Percentiles rank a stretch among this genome's conserved stretches.
These are phyloP conservation scores for Chaetothyriales sp. DNA, from an alignment of 2,329 filamentous ascomycete species.

Conservation along the genomic window DNA sequence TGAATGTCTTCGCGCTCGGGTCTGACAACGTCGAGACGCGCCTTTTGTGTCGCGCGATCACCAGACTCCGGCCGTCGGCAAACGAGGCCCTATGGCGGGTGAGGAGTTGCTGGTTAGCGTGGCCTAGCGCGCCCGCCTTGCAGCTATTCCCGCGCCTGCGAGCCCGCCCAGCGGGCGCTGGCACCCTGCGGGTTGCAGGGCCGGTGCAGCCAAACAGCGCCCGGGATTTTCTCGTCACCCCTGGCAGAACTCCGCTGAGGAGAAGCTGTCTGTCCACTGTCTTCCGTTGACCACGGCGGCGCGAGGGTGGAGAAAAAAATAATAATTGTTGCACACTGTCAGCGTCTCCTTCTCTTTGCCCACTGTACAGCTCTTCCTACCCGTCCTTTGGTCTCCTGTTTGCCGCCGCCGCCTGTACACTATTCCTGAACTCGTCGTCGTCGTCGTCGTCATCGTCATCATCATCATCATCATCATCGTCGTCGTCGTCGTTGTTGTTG, in stretches of 20 bases:
- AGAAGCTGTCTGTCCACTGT: neutral
- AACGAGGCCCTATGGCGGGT: neutral
- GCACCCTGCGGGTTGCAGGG: no score
- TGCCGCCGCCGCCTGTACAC: constrained; percentile 12
- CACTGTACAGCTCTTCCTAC: constrained; percentile 4
- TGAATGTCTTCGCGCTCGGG: no score
- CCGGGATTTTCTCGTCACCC: neutral
- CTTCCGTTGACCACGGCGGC: neutral
- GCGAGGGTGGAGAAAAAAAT: neutral
- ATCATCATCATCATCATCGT: no score
- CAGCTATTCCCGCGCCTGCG: neutral
- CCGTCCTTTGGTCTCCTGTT: neutral
- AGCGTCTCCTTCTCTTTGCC: neutral
- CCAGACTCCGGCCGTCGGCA: neutral
- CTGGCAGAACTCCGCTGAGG: neutral
- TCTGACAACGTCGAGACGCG: neutral
- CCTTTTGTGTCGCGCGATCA: no score
- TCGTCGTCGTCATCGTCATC: no score
- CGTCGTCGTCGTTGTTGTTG: no score
- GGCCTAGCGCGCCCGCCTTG: neutral
- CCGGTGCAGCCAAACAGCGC: neutral
- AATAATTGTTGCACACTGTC: neutral
- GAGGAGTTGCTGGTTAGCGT: neutral
- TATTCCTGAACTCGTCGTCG: no score
- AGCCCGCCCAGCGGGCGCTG: neutral